Percentiles rank a stretch among this genome's conserved stretches.
Evolutionary conservation across 805 yeast species (phyloP).

Genomic region (Cyberlindnera nakhonratchasimensis): DNA sequence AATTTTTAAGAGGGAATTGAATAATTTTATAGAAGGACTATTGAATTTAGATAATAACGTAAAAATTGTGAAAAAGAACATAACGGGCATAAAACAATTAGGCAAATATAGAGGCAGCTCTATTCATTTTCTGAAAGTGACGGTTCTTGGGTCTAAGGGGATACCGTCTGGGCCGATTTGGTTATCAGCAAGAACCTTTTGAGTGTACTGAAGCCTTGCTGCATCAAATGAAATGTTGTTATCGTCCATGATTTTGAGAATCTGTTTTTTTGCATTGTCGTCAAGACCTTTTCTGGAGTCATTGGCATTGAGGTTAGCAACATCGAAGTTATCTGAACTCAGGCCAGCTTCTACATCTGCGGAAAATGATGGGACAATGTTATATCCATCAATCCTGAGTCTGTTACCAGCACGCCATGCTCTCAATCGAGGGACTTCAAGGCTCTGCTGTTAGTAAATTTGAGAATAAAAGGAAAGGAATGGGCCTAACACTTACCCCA

Average conservation of each 20-base stretch:
- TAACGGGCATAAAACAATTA: constrained; percentile 1
- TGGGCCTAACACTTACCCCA: constrained; percentile 19
- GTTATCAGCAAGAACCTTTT: constrained; percentile 42
- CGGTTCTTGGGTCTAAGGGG: constrained; percentile 64
- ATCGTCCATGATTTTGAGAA: constrained; percentile 51
- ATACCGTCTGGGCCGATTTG: constrained; percentile 62
- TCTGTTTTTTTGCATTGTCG: constrained; percentile 46
- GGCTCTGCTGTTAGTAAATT: constrained; percentile 3
- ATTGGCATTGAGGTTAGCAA: constrained; percentile 41
- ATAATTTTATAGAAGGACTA: background rate
- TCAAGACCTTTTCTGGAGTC: constrained; percentile 66
- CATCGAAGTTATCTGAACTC: constrained; percentile 54
- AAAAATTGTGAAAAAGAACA: background rate
- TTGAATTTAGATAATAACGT: background rate
- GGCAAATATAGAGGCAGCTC: background rate
- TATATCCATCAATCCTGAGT: constrained; percentile 27
- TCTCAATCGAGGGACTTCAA: constrained; percentile 19
- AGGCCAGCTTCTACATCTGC: constrained; percentile 58
- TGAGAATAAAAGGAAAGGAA: background rate
- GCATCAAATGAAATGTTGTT: constrained; percentile 57
- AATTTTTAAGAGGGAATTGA: constrained; percentile 14
- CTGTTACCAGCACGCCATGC: constrained; percentile 25
- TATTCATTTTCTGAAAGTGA: constrained; percentile 37
- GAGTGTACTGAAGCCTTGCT: constrained; percentile 57
- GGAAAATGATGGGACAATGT: constrained; percentile 31